Percentiles rank a stretch among this genome's conserved stretches.
phyloP scores from a whole-genome alignment of 805 yeast species.

The Barnettozyma californica region DNA sequence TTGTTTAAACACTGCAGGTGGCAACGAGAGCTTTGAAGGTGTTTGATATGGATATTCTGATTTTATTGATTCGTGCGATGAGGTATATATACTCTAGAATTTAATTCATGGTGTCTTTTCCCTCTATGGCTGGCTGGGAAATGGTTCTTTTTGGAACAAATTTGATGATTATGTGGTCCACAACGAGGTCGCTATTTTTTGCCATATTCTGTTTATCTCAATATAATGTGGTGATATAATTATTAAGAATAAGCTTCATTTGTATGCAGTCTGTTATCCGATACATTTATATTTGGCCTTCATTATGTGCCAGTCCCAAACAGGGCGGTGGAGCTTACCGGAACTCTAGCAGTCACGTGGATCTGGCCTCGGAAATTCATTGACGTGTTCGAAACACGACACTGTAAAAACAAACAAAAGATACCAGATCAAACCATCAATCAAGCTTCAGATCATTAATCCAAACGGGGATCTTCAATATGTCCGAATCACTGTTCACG shows the following conservation, averaged over 20 bases:
- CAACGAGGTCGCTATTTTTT: neutral
- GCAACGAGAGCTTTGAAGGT: neutral
- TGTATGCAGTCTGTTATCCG: neutral
- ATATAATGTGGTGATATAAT: neutral
- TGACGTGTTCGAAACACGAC: neutral
- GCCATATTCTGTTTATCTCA: neutral
- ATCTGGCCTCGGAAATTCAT: neutral
- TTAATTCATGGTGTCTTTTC: neutral
- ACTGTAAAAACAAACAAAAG: too few species aligned
- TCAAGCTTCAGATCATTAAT: neutral
- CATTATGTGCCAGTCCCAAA: too few species aligned
- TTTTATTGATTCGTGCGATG: neutral
- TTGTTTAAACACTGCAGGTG: neutral
- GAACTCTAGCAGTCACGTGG: neutral
- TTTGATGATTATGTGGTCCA: neutral
- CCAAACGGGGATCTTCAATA: neutral
- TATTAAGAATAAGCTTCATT: too few species aligned
- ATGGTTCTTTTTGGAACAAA: neutral
- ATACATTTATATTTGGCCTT: too few species aligned
- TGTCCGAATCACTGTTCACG: slow-evolving; percentile 39
- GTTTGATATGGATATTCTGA: neutral
- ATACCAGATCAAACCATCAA: too few species aligned
- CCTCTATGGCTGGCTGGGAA: neutral
- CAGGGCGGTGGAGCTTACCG: neutral
- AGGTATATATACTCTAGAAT: neutral